Percentiles rank a stretch among this genome's conserved stretches.
phyloP scores from a whole-genome alignment of 73 alveolate species.

The Paramecium tetraurelia region DNA sequence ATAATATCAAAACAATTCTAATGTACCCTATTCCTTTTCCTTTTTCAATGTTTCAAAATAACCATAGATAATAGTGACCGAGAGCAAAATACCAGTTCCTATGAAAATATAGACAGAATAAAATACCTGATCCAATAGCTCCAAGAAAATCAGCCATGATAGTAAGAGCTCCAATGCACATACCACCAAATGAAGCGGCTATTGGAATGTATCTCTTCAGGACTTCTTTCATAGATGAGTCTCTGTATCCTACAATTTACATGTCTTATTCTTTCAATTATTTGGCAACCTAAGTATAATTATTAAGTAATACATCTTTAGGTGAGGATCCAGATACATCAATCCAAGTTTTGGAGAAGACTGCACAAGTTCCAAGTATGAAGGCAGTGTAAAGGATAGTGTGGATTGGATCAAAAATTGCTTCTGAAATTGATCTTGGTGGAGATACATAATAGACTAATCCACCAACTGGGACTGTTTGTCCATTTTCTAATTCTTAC shows the following conservation, averaged over 20 bases:
- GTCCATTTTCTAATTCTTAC: slow-evolving; percentile 95
- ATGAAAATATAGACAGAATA: background rate
- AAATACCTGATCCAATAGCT: slow-evolving; percentile 95
- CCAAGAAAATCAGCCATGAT: slow-evolving; percentile 99
- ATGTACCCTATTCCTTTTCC: slow-evolving; percentile 77
- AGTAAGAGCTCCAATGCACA: slow-evolving; percentile 99
- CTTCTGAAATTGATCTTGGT: slow-evolving; percentile 81
- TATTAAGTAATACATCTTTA: slow-evolving; percentile 77
- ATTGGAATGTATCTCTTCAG: slow-evolving; percentile 98
- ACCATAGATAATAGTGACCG: slow-evolving; percentile 98
- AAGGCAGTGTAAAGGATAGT: slow-evolving; percentile 96
- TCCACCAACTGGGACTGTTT: slow-evolving; percentile 99
- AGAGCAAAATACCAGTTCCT: slow-evolving; percentile 99
- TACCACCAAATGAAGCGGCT: slow-evolving; percentile 99
- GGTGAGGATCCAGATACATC: slow-evolving; percentile 98
- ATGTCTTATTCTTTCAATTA: slow-evolving; percentile 98
- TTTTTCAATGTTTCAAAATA: slow-evolving; percentile 95
- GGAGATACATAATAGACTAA: slow-evolving; percentile 99
- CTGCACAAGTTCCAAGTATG: slow-evolving; percentile 97
- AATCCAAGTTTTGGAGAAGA: slow-evolving; percentile 99
- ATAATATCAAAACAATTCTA: slow-evolving; percentile 44
- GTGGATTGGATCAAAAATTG: slow-evolving; percentile 94
- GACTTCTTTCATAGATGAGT: slow-evolving; percentile 79
- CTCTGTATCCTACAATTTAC: slow-evolving; percentile 95
- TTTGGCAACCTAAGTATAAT: slow-evolving; percentile 78